Percentiles rank a stretch among this genome's conserved stretches.
These are phyloP conservation scores for Cymbidium sinense DNA, from an alignment of 106 monocot species.

Conservation along the genomic window DNA sequence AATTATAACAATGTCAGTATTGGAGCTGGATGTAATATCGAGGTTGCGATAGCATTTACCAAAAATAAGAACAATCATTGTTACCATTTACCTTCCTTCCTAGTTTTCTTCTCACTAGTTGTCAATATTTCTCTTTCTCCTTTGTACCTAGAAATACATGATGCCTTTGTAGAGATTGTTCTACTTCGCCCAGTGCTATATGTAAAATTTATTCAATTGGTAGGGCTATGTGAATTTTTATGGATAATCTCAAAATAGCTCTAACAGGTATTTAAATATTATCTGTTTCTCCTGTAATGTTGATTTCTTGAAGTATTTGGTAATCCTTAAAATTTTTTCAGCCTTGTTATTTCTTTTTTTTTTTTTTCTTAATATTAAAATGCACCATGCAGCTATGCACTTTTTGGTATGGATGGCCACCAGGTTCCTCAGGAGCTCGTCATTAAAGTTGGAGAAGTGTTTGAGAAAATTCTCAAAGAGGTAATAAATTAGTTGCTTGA, in stretches of 20 bases:
- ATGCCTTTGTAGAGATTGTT: background rate
- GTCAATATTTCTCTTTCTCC: background rate
- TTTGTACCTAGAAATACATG: background rate
- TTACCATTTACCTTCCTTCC: too few relatives aligned
- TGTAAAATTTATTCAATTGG: too few relatives aligned
- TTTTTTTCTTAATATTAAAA: background rate
- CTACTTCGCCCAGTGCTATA: background rate
- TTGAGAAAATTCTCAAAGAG: constrained; percentile 86
- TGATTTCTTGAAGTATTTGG: background rate
- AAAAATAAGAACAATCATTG: too few relatives aligned
- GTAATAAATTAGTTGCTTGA: constrained; percentile 18
- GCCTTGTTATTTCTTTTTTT: background rate
- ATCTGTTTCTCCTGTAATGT: background rate
- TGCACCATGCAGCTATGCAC: constrained; percentile 49
- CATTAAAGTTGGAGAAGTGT: constrained; percentile 67
- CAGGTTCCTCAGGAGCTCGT: constrained; percentile 81
- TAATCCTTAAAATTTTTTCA: background rate
- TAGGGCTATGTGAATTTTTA: too few relatives aligned
- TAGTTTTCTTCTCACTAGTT: too few relatives aligned
- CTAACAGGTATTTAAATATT: background rate
- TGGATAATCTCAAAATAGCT: background rate
- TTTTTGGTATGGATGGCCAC: constrained; percentile 63
- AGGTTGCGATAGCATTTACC: too few relatives aligned
- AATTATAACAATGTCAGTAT: too few relatives aligned
- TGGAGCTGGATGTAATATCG: too few relatives aligned